phyloP scores from a whole-genome alignment of 2,329 filamentous ascomycete genomes.

The Penicillium rolfsii region DNA sequence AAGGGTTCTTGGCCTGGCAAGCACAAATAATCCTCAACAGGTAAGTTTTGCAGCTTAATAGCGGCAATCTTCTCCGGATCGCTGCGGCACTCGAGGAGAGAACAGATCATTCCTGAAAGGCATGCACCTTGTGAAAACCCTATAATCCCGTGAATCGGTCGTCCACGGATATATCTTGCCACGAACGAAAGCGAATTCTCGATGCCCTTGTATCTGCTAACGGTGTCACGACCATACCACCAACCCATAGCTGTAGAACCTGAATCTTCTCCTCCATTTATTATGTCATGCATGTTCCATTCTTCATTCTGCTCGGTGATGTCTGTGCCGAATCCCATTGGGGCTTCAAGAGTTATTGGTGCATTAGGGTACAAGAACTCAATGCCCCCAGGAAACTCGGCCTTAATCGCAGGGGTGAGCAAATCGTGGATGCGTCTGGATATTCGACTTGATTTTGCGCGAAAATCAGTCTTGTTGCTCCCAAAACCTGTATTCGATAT shows the following conservation, averaged over 20 bases:
- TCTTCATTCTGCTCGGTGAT: too few species aligned
- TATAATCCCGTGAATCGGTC: constrained; percentile 14
- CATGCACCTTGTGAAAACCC: constrained; percentile 18
- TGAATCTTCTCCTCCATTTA: neutral
- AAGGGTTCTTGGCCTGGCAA: too few species aligned
- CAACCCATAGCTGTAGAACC: constrained; percentile 2
- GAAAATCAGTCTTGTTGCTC: too few species aligned
- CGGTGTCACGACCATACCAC: constrained; percentile 17
- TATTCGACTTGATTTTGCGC: too few species aligned
- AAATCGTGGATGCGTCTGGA: constrained; percentile 8
- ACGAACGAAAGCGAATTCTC: constrained; percentile 10
- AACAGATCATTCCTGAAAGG: constrained; percentile 13
- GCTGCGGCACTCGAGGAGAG: constrained; percentile 6
- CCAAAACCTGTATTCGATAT: too few species aligned
- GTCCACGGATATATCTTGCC: constrained; percentile 8
- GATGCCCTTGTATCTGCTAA: constrained; percentile 15
- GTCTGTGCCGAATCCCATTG: neutral
- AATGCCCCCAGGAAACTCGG: constrained; percentile 12
- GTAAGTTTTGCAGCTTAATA: constrained; percentile 9
- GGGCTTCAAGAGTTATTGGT: constrained; percentile 5
- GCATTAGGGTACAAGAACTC: constrained; percentile 10
- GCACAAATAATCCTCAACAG: too few species aligned
- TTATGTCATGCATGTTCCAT: too few species aligned
- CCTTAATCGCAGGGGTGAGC: constrained; percentile 3
- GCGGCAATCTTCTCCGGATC: constrained; percentile 10